Conservation (phyloP, 2,329 filamentous ascomycete species). For the Claviceps paspali region DNA sequence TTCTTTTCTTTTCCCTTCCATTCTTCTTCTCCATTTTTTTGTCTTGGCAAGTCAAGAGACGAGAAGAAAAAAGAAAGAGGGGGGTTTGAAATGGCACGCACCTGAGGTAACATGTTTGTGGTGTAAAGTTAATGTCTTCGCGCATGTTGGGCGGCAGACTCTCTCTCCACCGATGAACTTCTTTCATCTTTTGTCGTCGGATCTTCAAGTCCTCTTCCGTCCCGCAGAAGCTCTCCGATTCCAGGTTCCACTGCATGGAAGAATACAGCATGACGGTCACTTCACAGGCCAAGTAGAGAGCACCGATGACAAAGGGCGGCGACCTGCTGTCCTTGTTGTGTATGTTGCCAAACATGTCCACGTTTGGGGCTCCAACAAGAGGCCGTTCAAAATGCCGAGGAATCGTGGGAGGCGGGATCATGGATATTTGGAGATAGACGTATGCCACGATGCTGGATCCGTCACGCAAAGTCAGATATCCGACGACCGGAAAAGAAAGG, state of each 20-base stretch:
- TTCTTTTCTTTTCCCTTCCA: not conserved
- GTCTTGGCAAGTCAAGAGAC: no score
- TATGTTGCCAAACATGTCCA: conserved; percentile 6
- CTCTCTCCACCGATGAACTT: conserved; percentile 5
- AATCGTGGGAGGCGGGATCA: conserved; percentile 5
- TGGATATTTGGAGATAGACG: conserved; percentile 6
- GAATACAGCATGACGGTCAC: conserved; percentile 8
- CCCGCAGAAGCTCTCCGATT: not conserved
- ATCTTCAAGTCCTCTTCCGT: conserved; percentile 4
- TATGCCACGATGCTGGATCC: conserved; percentile 7
- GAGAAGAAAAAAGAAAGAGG: no score
- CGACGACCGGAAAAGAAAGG: no score
- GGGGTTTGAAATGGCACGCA: no score
- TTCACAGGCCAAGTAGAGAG: conserved; percentile 6
- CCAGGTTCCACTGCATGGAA: conserved; percentile 6
- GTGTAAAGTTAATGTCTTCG: conserved; percentile 7
- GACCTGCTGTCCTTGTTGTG: conserved; percentile 2
- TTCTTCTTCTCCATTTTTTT: no score
- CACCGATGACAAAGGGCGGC: conserved; percentile 6
- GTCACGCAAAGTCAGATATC: no score
- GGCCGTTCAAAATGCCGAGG: conserved; percentile 6
- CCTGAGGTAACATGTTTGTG: conserved; percentile 8
- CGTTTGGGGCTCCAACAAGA: not conserved
- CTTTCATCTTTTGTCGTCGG: conserved; percentile 1
- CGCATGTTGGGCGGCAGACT: conserved; percentile 6